These are phyloP conservation scores for Kernera saxatilis DNA, from an alignment of 345 rosid genomes.

Conservation along the genomic window DNA sequence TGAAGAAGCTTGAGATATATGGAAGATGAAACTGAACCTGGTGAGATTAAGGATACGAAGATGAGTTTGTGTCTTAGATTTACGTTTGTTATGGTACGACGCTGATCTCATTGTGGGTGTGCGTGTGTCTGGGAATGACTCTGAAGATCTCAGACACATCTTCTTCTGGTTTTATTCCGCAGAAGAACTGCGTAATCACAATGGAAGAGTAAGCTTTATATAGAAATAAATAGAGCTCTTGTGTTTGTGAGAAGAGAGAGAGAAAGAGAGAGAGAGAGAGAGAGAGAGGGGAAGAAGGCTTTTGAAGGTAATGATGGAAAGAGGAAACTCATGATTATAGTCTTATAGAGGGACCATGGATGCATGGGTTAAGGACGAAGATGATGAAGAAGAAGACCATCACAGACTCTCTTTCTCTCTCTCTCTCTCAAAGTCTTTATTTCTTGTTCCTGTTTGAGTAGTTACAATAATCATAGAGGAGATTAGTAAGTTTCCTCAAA, in stretches of 20 bases:
- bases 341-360: constrained; percentile 44
- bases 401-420: background rate
- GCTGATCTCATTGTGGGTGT: background rate
- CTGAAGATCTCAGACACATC: constrained; percentile 15
- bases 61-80: background rate
- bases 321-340: constrained; percentile 47
- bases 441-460: constrained; percentile 14
- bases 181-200: constrained; percentile 1
- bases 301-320: constrained; percentile 54
- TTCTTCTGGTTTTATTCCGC: background rate
- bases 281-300: constrained; percentile 16
- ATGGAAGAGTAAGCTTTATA: background rate
- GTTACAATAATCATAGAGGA: background rate
- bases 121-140: background rate
- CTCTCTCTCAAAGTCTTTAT: background rate
- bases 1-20: background rate
- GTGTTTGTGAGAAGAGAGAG: background rate
- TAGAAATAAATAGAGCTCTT: background rate
- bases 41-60: constrained; percentile 4
- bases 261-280: constrained; percentile 8
- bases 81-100: constrained; percentile 1
- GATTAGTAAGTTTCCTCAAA: background rate
- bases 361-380: constrained; percentile 30
- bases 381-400: constrained; percentile 28
- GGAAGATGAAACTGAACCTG: constrained; percentile 20